phyloP scores from a whole-genome alignment of 2,329 filamentous ascomycete species.

The Stromatinia cepivora region DNA sequence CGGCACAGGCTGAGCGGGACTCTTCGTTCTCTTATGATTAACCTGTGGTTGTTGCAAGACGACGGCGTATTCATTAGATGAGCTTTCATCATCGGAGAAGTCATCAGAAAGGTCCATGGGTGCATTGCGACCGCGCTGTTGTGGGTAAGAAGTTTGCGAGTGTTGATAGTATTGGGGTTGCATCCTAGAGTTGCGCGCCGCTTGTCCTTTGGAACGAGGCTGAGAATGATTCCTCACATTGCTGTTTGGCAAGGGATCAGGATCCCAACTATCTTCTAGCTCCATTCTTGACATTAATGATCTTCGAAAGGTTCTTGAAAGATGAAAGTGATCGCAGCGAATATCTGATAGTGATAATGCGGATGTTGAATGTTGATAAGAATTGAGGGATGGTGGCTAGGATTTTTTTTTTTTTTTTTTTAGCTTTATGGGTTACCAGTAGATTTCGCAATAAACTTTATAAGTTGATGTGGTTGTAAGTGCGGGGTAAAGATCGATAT shows the following conservation, averaged over 20 bases:
- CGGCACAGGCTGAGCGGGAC: not conserved
- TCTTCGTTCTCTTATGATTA: constrained; percentile 2
- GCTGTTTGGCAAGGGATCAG: constrained; percentile 10
- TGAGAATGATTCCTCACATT: not conserved
- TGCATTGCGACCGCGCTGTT: not conserved
- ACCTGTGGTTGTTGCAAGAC: not conserved
- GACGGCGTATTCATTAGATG: not conserved
- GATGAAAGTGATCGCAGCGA: not conserved
- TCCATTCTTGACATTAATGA: not conserved
- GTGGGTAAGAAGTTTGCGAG: not conserved
- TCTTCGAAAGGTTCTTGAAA: not conserved
- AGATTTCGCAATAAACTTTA: not conserved
- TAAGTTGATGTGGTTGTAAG: not conserved
- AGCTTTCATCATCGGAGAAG: not conserved
- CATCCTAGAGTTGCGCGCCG: too few relatives aligned
- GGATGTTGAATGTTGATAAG: too few relatives aligned
- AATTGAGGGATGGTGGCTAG: not conserved
- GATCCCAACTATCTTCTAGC: constrained; percentile 8
- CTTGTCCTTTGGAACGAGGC: not conserved
- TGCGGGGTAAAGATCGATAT: not conserved
- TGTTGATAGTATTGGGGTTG: not conserved
- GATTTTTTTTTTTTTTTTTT: too few relatives aligned
- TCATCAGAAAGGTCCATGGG: not conserved
- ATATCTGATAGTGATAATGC: not conserved
- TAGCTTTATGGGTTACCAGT: too few relatives aligned